These are phyloP conservation scores for Stentor coeruleus DNA, from an alignment of 73 alveolate species.

Conservation along the genomic window DNA sequence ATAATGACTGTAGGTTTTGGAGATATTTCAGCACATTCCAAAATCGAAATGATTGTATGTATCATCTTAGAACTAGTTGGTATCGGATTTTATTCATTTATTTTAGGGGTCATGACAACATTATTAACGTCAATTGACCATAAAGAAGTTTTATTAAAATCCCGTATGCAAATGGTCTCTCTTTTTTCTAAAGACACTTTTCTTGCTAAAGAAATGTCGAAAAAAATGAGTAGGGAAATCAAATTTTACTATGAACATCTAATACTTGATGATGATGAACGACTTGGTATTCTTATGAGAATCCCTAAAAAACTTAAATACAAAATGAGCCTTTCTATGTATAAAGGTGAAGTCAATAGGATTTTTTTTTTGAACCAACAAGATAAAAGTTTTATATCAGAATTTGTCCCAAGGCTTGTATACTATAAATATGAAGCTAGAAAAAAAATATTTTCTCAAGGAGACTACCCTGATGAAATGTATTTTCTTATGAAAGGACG, in stretches of 20 bases:
- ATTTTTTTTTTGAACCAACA: constrained; percentile 51
- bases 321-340: constrained; percentile 48
- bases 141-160: constrained; percentile 8
- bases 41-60: constrained; percentile 40
- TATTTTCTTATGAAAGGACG: constrained; percentile 49
- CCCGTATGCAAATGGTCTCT: constrained; percentile 23
- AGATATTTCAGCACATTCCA: constrained; percentile 48
- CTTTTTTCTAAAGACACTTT: constrained; percentile 40
- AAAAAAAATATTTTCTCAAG: constrained; percentile 40
- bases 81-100: constrained; percentile 50
- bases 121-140: constrained; percentile 36
- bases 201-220: constrained; percentile 27
- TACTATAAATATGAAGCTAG: constrained; percentile 30
- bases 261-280: constrained; percentile 37
- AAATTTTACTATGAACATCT: constrained; percentile 25
- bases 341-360: constrained; percentile 29
- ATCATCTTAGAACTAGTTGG: constrained; percentile 60
- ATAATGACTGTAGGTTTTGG: constrained; percentile 67
- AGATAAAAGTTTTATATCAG: constrained; percentile 39
- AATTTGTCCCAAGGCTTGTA: constrained; percentile 45
- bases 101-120: constrained; percentile 53
- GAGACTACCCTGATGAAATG: constrained; percentile 42
- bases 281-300: constrained; percentile 34
- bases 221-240: constrained; percentile 35
- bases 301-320: constrained; percentile 38